phyloP scores from a whole-genome alignment of 768 basidiomycete species.

The Mrakia blollopis region DNA sequence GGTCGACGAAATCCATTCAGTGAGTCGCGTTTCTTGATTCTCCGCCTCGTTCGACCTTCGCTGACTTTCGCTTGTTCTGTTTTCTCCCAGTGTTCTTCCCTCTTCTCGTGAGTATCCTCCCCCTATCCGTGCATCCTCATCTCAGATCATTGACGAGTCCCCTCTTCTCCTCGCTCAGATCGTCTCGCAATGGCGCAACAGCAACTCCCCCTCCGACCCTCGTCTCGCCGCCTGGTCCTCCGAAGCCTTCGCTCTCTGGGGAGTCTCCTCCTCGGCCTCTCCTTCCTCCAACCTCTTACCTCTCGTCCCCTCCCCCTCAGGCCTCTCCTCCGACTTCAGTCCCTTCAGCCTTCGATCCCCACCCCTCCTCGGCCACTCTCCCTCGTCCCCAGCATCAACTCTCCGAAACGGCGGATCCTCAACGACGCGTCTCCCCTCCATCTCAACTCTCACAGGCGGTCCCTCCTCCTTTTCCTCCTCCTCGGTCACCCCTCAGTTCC shows the following conservation, averaged over 20 bases:
- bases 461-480: neutral
- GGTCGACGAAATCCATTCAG: slow-evolving; percentile 21
- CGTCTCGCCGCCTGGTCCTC: neutral
- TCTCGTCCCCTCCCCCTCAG: neutral
- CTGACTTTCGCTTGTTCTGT: neutral
- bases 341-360: neutral
- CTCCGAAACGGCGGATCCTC: neutral
- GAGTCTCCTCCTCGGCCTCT: neutral
- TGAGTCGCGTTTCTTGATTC: neutral
- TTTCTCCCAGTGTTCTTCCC: slow-evolving; percentile 12
- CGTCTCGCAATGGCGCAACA: slow-evolving; percentile 3
- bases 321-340: neutral
- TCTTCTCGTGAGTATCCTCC: neutral
- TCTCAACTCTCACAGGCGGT: slow-evolving; percentile 6
- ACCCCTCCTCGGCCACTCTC: neutral
- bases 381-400: neutral
- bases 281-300: neutral
- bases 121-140: neutral
- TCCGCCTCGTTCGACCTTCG: neutral
- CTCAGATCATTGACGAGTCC: too few species aligned
- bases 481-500: neutral
- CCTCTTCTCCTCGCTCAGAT: neutral
- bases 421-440: neutral
- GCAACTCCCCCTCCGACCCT: neutral
- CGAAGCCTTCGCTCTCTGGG: neutral